These are phyloP conservation scores for Pythium rhizo-oryzae DNA, from an alignment of 352 stramenopile genomes.

Conservation along the genomic window DNA sequence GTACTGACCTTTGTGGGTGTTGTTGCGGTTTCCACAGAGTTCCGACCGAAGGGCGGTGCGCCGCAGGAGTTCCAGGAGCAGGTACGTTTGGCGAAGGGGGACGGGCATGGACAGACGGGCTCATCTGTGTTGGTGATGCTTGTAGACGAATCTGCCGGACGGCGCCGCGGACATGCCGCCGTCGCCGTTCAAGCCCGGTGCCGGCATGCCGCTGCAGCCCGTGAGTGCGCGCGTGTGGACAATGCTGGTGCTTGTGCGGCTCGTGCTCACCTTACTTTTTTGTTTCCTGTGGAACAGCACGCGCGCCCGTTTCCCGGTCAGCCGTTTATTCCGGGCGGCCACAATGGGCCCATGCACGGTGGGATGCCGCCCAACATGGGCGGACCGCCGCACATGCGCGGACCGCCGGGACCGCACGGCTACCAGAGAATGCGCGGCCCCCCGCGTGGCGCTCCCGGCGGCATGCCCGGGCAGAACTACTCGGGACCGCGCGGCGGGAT, in stretches of 20 bases:
- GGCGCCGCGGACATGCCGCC: slow-evolving; percentile 25
- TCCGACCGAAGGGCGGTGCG: slow-evolving; percentile 22
- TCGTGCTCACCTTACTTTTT: no score
- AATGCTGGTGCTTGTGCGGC: background rate
- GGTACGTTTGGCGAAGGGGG: slow-evolving; percentile 2
- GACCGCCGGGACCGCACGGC: slow-evolving; percentile 20
- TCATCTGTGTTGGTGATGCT: background rate
- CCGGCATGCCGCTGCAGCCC: slow-evolving; percentile 25
- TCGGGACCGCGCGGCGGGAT: slow-evolving; percentile 21
- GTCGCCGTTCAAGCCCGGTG: slow-evolving; percentile 28
- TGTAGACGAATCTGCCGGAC: slow-evolving; percentile 23
- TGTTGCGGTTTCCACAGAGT: slow-evolving; percentile 12
- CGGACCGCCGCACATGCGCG: slow-evolving; percentile 24
- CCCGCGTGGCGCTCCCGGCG: slow-evolving; percentile 18
- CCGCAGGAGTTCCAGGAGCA: slow-evolving; percentile 23
- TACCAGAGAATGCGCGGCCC: slow-evolving; percentile 28
- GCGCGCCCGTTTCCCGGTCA: slow-evolving; percentile 28
- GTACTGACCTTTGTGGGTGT: background rate
- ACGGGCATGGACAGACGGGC: no score
- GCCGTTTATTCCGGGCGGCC: slow-evolving; percentile 24
- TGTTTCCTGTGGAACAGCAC: slow-evolving; percentile 23
- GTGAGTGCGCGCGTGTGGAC: slow-evolving; percentile 8
- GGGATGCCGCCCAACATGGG: slow-evolving; percentile 25
- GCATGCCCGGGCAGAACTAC: slow-evolving; percentile 22
- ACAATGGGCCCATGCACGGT: slow-evolving; percentile 25